Evolutionary conservation across 1,139 yeast genomes (phyloP).

Genomic region (Geotrichum carabidarum): DNA sequence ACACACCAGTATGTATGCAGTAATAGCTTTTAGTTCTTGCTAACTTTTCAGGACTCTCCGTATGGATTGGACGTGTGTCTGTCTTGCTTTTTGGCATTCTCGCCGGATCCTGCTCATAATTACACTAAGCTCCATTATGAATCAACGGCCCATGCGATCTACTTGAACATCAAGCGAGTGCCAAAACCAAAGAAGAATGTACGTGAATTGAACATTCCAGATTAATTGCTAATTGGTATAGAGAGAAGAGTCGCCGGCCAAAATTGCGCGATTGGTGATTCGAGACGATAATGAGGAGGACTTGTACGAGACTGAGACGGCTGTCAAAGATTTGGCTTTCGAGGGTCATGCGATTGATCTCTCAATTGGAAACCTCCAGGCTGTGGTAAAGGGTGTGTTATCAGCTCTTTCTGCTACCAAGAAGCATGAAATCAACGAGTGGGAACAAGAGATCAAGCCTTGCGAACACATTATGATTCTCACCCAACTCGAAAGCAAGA

Average conservation of each 20-base stretch:
- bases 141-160: slow-evolving; percentile 50
- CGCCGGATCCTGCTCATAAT: slow-evolving; percentile 46
- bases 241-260: slow-evolving; percentile 41
- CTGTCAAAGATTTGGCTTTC: slow-evolving; percentile 43
- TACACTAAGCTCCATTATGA: slow-evolving; percentile 54
- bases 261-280: slow-evolving; percentile 70
- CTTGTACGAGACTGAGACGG: slow-evolving; percentile 48
- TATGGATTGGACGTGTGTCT: slow-evolving; percentile 72
- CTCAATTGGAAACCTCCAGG: slow-evolving; percentile 21
- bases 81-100: slow-evolving; percentile 59
- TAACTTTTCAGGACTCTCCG: slow-evolving; percentile 41
- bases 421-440: slow-evolving; percentile 72
- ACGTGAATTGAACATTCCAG: not conserved
- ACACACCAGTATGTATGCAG: slow-evolving; percentile 45
- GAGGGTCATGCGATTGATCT: slow-evolving; percentile 21
- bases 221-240: not conserved
- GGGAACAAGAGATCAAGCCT: slow-evolving; percentile 84
- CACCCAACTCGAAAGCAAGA: slow-evolving; percentile 35
- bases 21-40: not conserved
- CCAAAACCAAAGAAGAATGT: slow-evolving; percentile 42
- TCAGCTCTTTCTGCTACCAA: slow-evolving; percentile 60
- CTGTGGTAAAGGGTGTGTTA: slow-evolving; percentile 48
- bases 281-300: slow-evolving; percentile 67
- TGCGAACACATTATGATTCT: slow-evolving; percentile 68
- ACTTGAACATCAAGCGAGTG: slow-evolving; percentile 46